Conservation (phyloP, 768 basidiomycete species). For the Leccinellum luteum region DNA sequence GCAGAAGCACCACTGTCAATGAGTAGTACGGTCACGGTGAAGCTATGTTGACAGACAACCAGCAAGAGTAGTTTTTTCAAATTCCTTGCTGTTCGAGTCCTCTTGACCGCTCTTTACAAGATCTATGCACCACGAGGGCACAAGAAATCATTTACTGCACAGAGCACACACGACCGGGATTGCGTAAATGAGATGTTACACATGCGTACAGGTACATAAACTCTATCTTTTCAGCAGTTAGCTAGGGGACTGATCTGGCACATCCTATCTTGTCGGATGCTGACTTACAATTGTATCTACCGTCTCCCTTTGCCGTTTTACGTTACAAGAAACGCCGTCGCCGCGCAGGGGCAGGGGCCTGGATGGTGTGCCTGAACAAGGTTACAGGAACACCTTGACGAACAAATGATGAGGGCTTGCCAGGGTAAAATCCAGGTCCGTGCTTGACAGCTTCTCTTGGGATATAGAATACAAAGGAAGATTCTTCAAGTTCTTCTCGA, state of each 20-base stretch:
- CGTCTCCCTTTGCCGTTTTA: not conserved
- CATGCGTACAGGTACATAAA: not conserved
- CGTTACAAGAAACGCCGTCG: not conserved
- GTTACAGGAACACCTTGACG: not conserved
- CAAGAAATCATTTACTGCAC: not conserved
- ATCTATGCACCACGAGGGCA: not conserved
- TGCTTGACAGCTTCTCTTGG: not conserved
- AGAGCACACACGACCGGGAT: not conserved
- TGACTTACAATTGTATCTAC: too few relatives aligned
- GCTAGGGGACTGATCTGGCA: not conserved
- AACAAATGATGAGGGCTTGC: too few relatives aligned
- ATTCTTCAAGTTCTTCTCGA: not conserved
- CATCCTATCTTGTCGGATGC: not conserved
- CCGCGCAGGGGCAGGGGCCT: not conserved
- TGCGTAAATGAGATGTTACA: not conserved
- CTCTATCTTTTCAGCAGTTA: not conserved
- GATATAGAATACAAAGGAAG: not conserved
- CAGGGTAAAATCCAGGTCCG: not conserved
- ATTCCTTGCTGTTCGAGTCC: not conserved
- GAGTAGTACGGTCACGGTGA: too few relatives aligned
- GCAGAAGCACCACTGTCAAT: not conserved
- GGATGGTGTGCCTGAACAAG: not conserved
- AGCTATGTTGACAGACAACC: not conserved
- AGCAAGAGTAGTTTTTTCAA: not conserved
- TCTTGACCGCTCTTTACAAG: too few relatives aligned